A percentile compares a stretch with the other conserved stretches of the same genome.
Evolutionary conservation across 805 yeast species (phyloP).

Genomic region (Candida railenensis): DNA sequence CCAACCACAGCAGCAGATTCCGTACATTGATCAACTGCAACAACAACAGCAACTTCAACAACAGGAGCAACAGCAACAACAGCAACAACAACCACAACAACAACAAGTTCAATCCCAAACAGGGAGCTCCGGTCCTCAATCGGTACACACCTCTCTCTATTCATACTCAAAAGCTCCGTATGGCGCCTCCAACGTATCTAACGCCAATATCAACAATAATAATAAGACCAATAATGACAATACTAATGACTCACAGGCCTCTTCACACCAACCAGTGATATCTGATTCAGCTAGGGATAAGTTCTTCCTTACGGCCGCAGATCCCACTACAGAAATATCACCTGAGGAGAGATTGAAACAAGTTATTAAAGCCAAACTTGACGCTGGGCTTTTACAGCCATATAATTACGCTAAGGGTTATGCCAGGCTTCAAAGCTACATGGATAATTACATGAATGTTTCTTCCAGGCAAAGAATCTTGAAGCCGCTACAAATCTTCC

Average conservation of each 20-base stretch:
- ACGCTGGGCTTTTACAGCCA: slow-evolving; percentile 90
- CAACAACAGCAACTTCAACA: slow-evolving; percentile 10
- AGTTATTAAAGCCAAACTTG: slow-evolving; percentile 90
- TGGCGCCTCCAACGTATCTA: neutral
- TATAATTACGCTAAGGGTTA: slow-evolving; percentile 94
- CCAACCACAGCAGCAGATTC: too few species aligned
- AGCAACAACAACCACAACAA: slow-evolving; percentile 5
- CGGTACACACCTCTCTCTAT: neutral
- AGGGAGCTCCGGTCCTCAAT: neutral
- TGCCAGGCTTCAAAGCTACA: slow-evolving; percentile 81
- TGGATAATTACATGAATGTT: slow-evolving; percentile 89
- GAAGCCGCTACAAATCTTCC: slow-evolving; percentile 77
- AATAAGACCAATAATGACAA: slow-evolving; percentile 7
- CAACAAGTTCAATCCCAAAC: slow-evolving; percentile 1
- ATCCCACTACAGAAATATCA: slow-evolving; percentile 90
- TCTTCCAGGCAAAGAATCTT: slow-evolving; percentile 81
- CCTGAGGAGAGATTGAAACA: slow-evolving; percentile 92
- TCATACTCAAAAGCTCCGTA: neutral
- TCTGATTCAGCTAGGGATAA: slow-evolving; percentile 86
- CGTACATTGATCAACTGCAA: slow-evolving; percentile 8
- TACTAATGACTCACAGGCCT: slow-evolving; percentile 2
- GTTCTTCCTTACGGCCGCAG: slow-evolving; percentile 94
- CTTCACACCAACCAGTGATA: slow-evolving; percentile 38
- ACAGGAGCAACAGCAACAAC: slow-evolving; percentile 11
- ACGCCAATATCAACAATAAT: slow-evolving; percentile 4